These are phyloP conservation scores for Plantago coronopus DNA, from an alignment of 305 asterid genomes.

Conservation along the genomic window DNA sequence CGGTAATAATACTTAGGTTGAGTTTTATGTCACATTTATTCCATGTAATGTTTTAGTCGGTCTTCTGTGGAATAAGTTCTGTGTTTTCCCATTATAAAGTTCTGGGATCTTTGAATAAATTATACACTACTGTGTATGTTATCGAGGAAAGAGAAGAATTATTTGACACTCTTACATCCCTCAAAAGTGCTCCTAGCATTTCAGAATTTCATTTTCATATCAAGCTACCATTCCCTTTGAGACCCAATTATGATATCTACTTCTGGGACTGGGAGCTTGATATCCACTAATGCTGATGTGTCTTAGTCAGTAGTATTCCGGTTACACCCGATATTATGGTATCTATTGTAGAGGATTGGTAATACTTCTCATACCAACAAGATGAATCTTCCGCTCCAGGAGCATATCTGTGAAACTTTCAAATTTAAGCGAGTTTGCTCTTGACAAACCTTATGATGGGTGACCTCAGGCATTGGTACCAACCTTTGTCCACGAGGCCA, in stretches of 20 bases:
- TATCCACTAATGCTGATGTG: slow-evolving; percentile 11
- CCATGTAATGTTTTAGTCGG: slow-evolving; percentile 7
- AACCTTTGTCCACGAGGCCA: too few relatives aligned
- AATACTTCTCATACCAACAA: too few relatives aligned
- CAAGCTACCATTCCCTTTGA: background rate
- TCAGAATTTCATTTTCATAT: background rate
- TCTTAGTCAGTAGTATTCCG: background rate
- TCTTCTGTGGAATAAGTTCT: background rate
- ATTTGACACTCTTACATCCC: background rate
- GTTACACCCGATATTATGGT: background rate
- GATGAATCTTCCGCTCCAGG: too few relatives aligned
- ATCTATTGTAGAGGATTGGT: too few relatives aligned
- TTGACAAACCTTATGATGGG: too few relatives aligned
- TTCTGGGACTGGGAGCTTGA: slow-evolving; percentile 11
- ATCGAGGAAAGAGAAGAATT: background rate
- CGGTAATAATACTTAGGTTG: slow-evolving; percentile 39
- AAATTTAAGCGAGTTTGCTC: too few relatives aligned
- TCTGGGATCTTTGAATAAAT: slow-evolving; percentile 7
- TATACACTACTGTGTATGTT: background rate
- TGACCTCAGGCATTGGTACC: too few relatives aligned
- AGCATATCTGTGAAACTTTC: too few relatives aligned
- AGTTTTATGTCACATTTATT: slow-evolving; percentile 14
- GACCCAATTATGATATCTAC: slow-evolving; percentile 10
- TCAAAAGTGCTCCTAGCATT: background rate
- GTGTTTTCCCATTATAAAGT: slow-evolving; percentile 10